Percentiles rank a stretch among this genome's conserved stretches.
These are phyloP conservation scores for Solanum hybrid DNA, from an alignment of 305 asterid genomes.

Conservation along the genomic window DNA sequence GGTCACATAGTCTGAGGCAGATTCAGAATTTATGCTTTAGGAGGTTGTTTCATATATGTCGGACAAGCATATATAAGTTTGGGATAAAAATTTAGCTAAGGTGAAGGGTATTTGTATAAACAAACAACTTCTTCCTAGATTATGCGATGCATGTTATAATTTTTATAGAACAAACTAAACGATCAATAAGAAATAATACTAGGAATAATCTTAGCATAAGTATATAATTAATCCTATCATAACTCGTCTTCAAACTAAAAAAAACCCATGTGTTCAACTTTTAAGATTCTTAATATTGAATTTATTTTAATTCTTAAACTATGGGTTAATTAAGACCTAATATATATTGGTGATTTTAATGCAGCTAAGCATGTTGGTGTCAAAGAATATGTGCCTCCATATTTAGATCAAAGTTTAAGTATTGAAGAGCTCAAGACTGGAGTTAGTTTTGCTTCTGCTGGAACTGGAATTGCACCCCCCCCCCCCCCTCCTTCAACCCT, in stretches of 20 bases:
- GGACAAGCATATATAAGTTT: neutral
- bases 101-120: neutral
- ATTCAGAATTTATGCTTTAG: neutral
- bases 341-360: neutral
- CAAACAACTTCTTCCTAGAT: neutral
- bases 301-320: neutral
- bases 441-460: constrained; percentile 82
- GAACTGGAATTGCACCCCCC: constrained; percentile 57
- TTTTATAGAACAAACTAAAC: neutral
- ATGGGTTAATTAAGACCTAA: neutral
- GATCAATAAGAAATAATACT: neutral
- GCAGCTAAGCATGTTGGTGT: constrained; percentile 57
- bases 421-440: constrained; percentile 52
- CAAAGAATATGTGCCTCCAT: constrained; percentile 61
- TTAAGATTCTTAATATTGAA: neutral
- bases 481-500: too few species aligned
- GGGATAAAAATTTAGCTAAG: neutral
- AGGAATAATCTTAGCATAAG: neutral
- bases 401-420: constrained; percentile 51
- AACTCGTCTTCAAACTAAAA: neutral
- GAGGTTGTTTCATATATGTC: neutral
- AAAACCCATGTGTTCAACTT: neutral
- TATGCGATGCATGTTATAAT: neutral
- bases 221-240: neutral
- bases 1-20: neutral